Conservation (phyloP, 768 basidiomycete species). For the Tricholomella constricta region DNA sequence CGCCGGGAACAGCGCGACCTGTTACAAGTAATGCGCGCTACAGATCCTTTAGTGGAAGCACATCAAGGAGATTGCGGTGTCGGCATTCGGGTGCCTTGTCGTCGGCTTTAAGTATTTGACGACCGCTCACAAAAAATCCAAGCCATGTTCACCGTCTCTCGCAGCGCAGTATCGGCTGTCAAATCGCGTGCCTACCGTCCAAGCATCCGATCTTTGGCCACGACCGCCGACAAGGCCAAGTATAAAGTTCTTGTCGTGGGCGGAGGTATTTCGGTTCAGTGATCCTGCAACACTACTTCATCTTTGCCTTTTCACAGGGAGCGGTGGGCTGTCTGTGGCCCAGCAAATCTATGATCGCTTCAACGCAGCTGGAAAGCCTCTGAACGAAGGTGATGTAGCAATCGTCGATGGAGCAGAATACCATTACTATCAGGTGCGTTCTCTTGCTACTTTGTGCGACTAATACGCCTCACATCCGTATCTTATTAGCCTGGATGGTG, state of each 20-base stretch:
- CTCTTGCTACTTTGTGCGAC: not conserved
- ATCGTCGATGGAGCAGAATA: constrained; percentile 81
- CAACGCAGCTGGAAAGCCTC: constrained; percentile 61
- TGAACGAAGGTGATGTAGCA: constrained; percentile 78
- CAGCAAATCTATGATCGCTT: constrained; percentile 88
- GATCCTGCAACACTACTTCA: not conserved
- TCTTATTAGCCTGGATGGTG: constrained; percentile 82
- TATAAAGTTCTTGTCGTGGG: constrained; percentile 88
- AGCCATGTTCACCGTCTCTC: constrained; percentile 15
- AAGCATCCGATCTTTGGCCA: constrained; percentile 24
- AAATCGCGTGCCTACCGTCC: not conserved
- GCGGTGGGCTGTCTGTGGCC: constrained; percentile 80
- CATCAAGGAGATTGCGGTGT: not conserved
- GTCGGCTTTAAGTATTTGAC: not conserved
- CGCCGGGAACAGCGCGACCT: not conserved
- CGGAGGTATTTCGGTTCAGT: constrained; percentile 57
- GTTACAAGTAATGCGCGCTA: not conserved
- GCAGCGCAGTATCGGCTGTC: constrained; percentile 4
- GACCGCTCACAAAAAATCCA: not conserved
- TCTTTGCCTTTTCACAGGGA: constrained; percentile 49
- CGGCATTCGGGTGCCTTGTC: not conserved
- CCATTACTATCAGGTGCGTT: constrained; percentile 81
- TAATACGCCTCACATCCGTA: not conserved
- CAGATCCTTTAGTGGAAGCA: not conserved
- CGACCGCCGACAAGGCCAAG: constrained; percentile 47